These are phyloP conservation scores for Bruguiera hainesii DNA, from an alignment of 441 rosid genomes.

Conservation along the genomic window DNA sequence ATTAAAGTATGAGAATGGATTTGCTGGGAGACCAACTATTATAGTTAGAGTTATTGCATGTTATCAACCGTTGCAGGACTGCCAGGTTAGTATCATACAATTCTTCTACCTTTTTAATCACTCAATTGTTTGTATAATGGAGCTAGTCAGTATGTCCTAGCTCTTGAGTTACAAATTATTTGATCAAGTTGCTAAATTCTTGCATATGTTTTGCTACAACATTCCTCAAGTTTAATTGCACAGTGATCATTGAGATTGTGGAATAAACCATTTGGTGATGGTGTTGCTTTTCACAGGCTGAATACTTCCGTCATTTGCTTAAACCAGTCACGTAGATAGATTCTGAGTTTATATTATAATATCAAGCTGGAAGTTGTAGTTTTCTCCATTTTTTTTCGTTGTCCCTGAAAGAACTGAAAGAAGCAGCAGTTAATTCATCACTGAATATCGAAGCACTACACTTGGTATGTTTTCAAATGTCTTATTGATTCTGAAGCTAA, in stretches of 20 bases:
- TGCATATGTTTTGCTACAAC: background rate
- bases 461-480: conserved; percentile 34
- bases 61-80: conserved; percentile 89
- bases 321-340: conserved; percentile 82
- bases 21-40: conserved; percentile 69
- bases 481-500: conserved; percentile 14
- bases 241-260: background rate
- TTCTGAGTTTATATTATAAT: conserved; percentile 21
- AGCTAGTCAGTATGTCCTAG: conserved; percentile 1
- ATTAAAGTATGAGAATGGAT: conserved; percentile 73
- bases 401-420: conserved; percentile 22
- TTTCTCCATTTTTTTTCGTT: conserved; percentile 23
- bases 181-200: conserved; percentile 4
- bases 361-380: conserved; percentile 36
- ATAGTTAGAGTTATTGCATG: conserved; percentile 87
- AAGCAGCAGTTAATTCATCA: conserved; percentile 31
- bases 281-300: conserved; percentile 52
- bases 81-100: conserved; percentile 54
- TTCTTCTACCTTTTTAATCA: background rate
- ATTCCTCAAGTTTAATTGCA: background rate
- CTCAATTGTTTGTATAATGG: background rate
- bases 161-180: background rate
- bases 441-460: conserved; percentile 27
- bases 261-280: conserved; percentile 8
- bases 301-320: conserved; percentile 80